phyloP scores from a whole-genome alignment of 805 yeast species.

The Myxozyma neotropica region DNA sequence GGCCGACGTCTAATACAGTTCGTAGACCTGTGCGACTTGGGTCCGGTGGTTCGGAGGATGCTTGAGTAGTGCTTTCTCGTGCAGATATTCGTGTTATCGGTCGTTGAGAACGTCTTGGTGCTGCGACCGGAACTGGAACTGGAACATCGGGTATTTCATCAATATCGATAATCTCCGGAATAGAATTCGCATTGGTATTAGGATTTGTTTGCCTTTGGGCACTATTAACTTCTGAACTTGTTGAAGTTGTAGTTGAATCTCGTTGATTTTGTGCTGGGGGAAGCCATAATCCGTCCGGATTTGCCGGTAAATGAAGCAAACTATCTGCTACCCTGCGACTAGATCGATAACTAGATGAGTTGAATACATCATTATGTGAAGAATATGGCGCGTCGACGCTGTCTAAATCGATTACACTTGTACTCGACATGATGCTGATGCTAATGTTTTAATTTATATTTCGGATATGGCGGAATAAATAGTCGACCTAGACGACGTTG shows the following conservation, averaged over 20 bases:
- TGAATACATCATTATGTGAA: too few species aligned
- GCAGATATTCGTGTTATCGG: too few species aligned
- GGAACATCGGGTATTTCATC: constrained; percentile 18
- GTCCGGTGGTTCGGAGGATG: too few species aligned
- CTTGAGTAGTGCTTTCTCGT: too few species aligned
- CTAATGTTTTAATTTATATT: not conserved
- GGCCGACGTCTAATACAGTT: too few species aligned
- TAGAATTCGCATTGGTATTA: not conserved
- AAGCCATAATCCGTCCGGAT: not conserved
- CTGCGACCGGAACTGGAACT: not conserved
- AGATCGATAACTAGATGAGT: not conserved
- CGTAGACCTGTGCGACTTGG: too few species aligned
- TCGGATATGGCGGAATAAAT: not conserved
- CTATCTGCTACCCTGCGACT: not conserved
- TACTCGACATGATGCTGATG: not conserved
- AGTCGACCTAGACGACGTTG: not conserved
- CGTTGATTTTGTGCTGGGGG: not conserved
- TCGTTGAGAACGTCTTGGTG: too few species aligned
- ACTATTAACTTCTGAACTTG: too few species aligned
- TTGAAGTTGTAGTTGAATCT: not conserved
- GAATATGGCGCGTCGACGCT: constrained; percentile 4
- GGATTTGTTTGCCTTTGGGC: not conserved
- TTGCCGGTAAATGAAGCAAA: not conserved
- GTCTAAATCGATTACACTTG: constrained; percentile 4
- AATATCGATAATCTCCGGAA: constrained; percentile 20